phyloP scores from a whole-genome alignment of 768 basidiomycete species.

The Tulasnella sp. region DNA sequence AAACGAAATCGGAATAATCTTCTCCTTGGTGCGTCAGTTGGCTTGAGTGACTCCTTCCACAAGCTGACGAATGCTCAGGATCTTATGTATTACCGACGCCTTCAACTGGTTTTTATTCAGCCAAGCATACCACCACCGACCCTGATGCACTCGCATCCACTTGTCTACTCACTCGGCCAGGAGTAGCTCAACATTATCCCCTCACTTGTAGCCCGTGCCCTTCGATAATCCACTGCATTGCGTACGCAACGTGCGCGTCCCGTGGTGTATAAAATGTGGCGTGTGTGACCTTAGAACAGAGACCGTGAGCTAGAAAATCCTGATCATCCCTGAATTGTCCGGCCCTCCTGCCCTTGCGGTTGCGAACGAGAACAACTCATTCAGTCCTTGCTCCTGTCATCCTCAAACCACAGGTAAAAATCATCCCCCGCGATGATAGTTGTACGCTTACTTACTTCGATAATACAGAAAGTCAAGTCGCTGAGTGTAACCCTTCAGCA shows the following conservation, averaged over 20 bases:
- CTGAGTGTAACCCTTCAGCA: neutral
- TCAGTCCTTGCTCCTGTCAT: no score
- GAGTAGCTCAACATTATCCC: neutral
- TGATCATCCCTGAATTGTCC: no score
- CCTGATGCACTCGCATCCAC: no score
- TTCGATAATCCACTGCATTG: neutral
- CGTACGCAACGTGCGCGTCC: neutral
- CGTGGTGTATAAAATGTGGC: neutral
- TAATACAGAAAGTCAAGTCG: neutral
- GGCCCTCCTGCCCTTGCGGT: no score
- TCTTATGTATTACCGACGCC: neutral
- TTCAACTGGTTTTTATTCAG: neutral
- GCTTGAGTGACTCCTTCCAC: neutral
- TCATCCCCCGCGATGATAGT: no score
- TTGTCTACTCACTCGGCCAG: neutral
- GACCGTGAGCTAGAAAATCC: neutral
- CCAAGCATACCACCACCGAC: neutral
- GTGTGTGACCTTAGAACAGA: neutral
- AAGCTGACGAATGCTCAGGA: neutral
- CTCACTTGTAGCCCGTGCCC: neutral
- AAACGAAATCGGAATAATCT: constrained; percentile 12
- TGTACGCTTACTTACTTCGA: no score
- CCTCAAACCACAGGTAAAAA: no score
- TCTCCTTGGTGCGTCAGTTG: neutral
- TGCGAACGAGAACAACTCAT: no score